These are phyloP conservation scores for Ceratocystis diversiconidia DNA, from an alignment of 2,329 filamentous ascomycete species.

Conservation along the genomic window DNA sequence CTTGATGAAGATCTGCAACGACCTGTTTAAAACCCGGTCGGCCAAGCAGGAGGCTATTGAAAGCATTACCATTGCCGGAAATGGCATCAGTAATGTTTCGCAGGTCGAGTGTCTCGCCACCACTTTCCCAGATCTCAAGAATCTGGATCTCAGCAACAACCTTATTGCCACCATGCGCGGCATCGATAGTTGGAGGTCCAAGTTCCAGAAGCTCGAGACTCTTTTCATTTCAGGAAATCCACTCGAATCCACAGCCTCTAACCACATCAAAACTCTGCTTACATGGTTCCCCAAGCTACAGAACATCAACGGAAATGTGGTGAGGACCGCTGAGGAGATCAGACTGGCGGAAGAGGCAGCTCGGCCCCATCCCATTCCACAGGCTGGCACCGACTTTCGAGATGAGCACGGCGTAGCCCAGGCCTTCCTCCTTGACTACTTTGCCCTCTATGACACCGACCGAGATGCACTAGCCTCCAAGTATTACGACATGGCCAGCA, in stretches of 20 bases:
- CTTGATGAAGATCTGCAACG: constrained; percentile 73
- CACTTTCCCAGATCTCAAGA: constrained; percentile 72
- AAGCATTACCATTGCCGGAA: constrained; percentile 69
- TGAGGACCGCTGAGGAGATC: constrained; percentile 59
- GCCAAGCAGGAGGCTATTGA: constrained; percentile 65
- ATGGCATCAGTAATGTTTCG: constrained; percentile 58
- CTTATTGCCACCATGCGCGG: constrained; percentile 53
- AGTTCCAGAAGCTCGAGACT: constrained; percentile 66
- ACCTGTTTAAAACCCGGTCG: constrained; percentile 55
- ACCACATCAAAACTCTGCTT: constrained; percentile 53
- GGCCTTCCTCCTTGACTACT: constrained; percentile 60
- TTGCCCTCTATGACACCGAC: constrained; percentile 59
- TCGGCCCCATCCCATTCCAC: constrained; percentile 43
- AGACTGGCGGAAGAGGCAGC: constrained; percentile 38
- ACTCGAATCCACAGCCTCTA: constrained; percentile 44
- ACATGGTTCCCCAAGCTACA: constrained; percentile 74
- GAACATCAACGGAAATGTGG: constrained; percentile 58
- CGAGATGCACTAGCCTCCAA: constrained; percentile 45
- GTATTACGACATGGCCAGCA: constrained; percentile 63
- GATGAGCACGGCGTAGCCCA: constrained; percentile 64
- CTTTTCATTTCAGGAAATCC: constrained; percentile 68
- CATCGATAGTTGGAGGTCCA: constrained; percentile 62
- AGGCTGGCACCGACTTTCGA: constrained; percentile 53
- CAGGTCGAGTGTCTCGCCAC: constrained; percentile 61
- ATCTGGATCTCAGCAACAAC: constrained; percentile 81